Base-by-base conservation (phyloP, 1,284 basidiomycete genomes). In the Apiotrichum gamsii region DNA sequence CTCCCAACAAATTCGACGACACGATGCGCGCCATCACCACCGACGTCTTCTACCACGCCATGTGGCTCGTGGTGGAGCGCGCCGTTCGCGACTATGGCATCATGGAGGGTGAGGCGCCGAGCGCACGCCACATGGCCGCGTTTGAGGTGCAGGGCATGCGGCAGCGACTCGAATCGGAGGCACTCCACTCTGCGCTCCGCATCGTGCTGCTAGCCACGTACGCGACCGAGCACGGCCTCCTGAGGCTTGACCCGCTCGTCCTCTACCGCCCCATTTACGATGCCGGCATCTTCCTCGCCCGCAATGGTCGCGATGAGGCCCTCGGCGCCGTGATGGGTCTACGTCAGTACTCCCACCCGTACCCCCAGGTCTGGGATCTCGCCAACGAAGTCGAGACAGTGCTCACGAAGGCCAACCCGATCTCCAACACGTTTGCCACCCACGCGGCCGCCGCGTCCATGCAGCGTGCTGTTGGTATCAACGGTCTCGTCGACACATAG, bases 21-120 rank as follows among this genome's bases (percentile, higher is more conserved):
- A 89, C 82, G 2, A 81, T 85, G 23, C 80, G 79, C 29, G 81
- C 82, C 3, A 82, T 80, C 59, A 82, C 85, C 16, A 87, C 84
- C 60, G 90, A 95, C 67, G 84, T 88, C 38, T 86, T 84, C 32
- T 91, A 87, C 65, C 90, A 95, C 71, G 81, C 87, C 58, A 83
- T 91, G 79, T 94, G 90, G 74, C 64, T 77, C 36, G 58, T 73
- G 8, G 58, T 73, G 19, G 62, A 72, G 43, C 61, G 65, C 3
- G 70, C 72, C 0, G 59, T 93, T 49, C 84, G 88, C 56, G 88
- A 93, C 58, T 88, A 80, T 65, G 88, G 88, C 23, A 77, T 93
- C 52, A 79, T 80, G 49, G 87, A 89, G 57, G 39, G 23, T 15
- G 32, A 43, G 43, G 52, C 55, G 23, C 47, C 42, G 42, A 30